Base-by-base conservation (phyloP, 371 early-diverging fungal species). In the Rhizopus microsporus region DNA sequence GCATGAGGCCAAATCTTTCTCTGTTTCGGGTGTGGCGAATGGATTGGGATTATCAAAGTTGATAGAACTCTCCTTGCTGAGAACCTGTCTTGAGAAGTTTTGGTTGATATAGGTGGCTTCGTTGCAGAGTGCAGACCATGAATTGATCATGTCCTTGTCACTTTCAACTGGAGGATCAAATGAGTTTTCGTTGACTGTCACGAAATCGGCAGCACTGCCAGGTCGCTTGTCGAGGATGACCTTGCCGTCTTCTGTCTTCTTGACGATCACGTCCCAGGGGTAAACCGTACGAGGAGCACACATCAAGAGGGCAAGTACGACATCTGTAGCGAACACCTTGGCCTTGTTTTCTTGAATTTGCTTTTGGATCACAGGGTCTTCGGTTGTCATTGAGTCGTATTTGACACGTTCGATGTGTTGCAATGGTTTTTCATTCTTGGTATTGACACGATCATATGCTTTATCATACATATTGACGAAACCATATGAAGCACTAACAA, bases 201-300 rank as follows among this genome's bases (percentile, higher is more conserved):
- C 76, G 60, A 88, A 88, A 69, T 96, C 80, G 60, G 80, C 77
- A 34, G 77, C 77, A 55, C 93, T 91, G 42, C 90, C 93, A 34
- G 87, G 86, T 38, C 99, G 86, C 78, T 95, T 96, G 74, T 98
- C 99, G 54, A 98, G 79, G 71, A 89, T 87, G 42, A 98, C 80
- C 73, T 88, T 87, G 29, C 67, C 67, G 74, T 93, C 84, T 60
- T 85, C 94, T 30, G 84, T 80, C 67, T 95, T 92, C 69, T 88
- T 93, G 61, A 96, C 86, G 32, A 97, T 86, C 50, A 98, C 86
- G 60, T 98, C 99, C 96, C 96, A 98, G 16, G 96, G 93, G 71
- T 94, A 92, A 34, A 94, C 89, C 13, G 96, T 90, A 59, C 95
- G 89, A 13, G 93, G 83, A 10, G 95, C 81, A 63, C 93, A 90